Percentiles rank a stretch among this genome's conserved stretches.
Evolutionary conservation across 2,329 filamentous ascomycete species (phyloP).

Genomic region (Pseudogymnoascus verrucosus): DNA sequence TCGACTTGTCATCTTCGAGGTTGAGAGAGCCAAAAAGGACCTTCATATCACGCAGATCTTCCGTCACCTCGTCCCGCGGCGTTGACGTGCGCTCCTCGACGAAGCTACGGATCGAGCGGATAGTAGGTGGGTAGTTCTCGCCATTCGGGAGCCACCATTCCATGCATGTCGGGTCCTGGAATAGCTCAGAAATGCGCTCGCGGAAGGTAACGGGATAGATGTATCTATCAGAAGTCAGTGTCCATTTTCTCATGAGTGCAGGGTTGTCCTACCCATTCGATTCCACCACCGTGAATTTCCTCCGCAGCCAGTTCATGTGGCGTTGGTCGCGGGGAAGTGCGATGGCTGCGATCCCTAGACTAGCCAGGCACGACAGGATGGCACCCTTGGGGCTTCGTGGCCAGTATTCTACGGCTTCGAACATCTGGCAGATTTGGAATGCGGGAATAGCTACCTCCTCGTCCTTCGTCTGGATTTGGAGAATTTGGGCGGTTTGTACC

Average conservation of each 20-base stretch:
- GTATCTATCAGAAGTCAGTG: constrained; percentile 50
- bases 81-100: constrained; percentile 66
- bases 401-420: constrained; percentile 69
- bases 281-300: constrained; percentile 73
- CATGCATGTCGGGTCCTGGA: constrained; percentile 61
- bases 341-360: constrained; percentile 65
- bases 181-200: constrained; percentile 65
- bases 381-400: constrained; percentile 62
- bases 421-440: constrained; percentile 65
- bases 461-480: constrained; percentile 38
- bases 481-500: constrained; percentile 52
- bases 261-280: constrained; percentile 57
- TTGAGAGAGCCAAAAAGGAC: constrained; percentile 61
- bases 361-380: constrained; percentile 65
- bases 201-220: constrained; percentile 72
- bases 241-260: constrained; percentile 9
- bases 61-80: constrained; percentile 47
- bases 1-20: constrained; percentile 34
- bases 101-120: constrained; percentile 71
- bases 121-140: constrained; percentile 63
- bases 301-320: constrained; percentile 71
- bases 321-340: constrained; percentile 70
- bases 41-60: constrained; percentile 67
- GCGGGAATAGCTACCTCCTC: constrained; percentile 53
- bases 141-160: constrained; percentile 88